Percentiles rank a stretch among this genome's conserved stretches.
Evolutionary conservation across 2,329 filamentous ascomycete species (phyloP).

Genomic region (Pezicula carpinea): DNA sequence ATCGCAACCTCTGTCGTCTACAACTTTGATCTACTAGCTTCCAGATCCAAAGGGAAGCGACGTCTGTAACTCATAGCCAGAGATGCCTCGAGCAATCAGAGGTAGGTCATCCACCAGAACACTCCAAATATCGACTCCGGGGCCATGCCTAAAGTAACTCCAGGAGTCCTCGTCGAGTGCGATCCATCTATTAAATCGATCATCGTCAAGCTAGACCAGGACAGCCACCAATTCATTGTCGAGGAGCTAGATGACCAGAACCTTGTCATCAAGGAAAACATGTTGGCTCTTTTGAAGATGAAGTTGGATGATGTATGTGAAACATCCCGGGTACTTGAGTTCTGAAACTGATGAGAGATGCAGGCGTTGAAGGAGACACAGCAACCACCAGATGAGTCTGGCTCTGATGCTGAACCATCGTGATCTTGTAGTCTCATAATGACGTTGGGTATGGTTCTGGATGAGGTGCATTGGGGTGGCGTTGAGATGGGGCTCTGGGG

Average conservation of each 20-base stretch:
- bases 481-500: not conserved
- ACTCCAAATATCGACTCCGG: not conserved
- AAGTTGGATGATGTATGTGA: constrained; percentile 60
- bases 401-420: constrained; percentile 6
- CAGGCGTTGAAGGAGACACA: constrained; percentile 29
- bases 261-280: constrained; percentile 69
- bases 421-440: not conserved
- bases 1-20: too few species aligned
- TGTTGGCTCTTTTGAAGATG: constrained; percentile 62
- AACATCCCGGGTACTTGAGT: constrained; percentile 4
- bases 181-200: constrained; percentile 87
- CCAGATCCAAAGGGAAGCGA: too few species aligned
- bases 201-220: constrained; percentile 70
- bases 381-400: constrained; percentile 15
- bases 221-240: constrained; percentile 69
- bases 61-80: constrained; percentile 6
- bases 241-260: constrained; percentile 76
- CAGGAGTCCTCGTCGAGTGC: constrained; percentile 72
- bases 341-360: constrained; percentile 6
- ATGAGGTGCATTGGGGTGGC: not conserved
- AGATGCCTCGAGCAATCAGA: constrained; percentile 54
- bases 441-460: not conserved
- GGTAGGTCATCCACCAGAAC: constrained; percentile 33
- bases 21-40: too few species aligned
- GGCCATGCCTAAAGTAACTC: not conserved